Conservation (phyloP, 179 eudicot genomes). For the Gypsophila paniculata region DNA sequence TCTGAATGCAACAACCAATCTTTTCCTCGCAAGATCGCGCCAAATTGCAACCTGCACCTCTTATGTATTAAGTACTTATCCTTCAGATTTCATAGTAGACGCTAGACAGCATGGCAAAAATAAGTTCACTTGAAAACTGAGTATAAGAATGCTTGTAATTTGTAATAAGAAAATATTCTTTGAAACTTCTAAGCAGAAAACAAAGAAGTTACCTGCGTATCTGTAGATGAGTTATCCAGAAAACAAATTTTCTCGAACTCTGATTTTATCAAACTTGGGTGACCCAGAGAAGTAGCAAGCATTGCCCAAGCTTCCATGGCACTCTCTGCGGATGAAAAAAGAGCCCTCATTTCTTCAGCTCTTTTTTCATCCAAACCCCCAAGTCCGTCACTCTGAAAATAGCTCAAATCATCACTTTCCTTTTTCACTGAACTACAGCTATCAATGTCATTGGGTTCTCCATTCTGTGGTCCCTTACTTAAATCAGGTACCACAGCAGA, state of each 20-base stretch:
- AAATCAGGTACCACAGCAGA: conserved; percentile 64
- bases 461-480: conserved; percentile 42
- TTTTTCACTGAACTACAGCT: conserved; percentile 32
- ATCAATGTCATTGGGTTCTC: conserved; percentile 32
- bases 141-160: neutral
- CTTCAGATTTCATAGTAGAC: conserved; percentile 15
- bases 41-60: conserved; percentile 84
- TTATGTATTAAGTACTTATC: neutral
- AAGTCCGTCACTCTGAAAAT: conserved; percentile 27
- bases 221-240: conserved; percentile 78
- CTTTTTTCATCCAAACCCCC: conserved; percentile 50
- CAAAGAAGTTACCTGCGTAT: conserved; percentile 63
- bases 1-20: conserved; percentile 94
- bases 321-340: conserved; percentile 89
- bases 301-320: conserved; percentile 99
- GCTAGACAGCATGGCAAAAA: neutral
- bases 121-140: neutral
- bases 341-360: conserved; percentile 83
- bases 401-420: conserved; percentile 29
- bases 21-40: conserved; percentile 75
- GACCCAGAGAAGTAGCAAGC: conserved; percentile 88
- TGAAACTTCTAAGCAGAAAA: neutral
- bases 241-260: conserved; percentile 94
- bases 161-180: neutral
- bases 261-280: conserved; percentile 84